These are phyloP conservation scores for Aegilops sharonensis DNA, from an alignment of 176 grass and related monocot species.

Conservation along the genomic window DNA sequence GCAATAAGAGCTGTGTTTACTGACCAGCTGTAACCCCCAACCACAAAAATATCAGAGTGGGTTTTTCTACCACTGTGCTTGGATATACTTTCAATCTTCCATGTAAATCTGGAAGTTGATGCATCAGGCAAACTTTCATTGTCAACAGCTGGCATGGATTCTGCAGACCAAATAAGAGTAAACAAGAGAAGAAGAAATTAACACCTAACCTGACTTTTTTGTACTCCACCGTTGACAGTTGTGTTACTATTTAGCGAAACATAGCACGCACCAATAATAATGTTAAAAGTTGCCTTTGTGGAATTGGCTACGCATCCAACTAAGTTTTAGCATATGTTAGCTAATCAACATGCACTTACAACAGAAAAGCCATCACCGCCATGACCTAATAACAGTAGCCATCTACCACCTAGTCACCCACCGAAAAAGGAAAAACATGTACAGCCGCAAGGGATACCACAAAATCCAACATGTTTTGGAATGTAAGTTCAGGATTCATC, in stretches of 20 bases:
- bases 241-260: not conserved
- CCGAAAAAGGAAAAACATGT: not conserved
- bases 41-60: constrained; percentile 54
- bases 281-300: not conserved
- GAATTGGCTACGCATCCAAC: not conserved
- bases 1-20: constrained; percentile 4
- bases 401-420: not conserved
- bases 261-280: not conserved
- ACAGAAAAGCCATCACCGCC: not conserved
- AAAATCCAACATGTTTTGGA: constrained; percentile 10
- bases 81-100: constrained; percentile 52
- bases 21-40: constrained; percentile 65
- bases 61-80: constrained; percentile 34
- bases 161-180: constrained; percentile 35
- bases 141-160: constrained; percentile 30
- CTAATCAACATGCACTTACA: not conserved
- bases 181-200: not conserved
- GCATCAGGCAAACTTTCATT: constrained; percentile 50
- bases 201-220: not conserved
- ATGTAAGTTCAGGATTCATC: not conserved
- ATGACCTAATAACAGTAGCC: not conserved
- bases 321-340: not conserved
- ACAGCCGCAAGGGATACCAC: not conserved
- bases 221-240: not conserved
- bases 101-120: constrained; percentile 58